These are phyloP conservation scores for Didymella pinodella DNA, from an alignment of 2,329 filamentous ascomycete species.

Conservation along the genomic window DNA sequence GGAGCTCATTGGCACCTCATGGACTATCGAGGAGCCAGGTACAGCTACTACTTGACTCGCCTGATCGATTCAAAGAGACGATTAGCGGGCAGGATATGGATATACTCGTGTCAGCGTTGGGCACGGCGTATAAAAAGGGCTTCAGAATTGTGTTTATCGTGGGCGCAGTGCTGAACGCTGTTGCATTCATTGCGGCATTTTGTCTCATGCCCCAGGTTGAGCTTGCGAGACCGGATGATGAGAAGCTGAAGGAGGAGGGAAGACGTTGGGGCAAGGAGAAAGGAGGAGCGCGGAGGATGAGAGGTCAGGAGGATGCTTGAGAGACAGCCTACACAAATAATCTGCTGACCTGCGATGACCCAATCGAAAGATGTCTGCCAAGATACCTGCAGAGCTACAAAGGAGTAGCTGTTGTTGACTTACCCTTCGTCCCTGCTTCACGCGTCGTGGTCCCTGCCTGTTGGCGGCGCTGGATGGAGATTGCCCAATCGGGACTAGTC, in stretches of 20 bases:
- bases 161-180: conserved; percentile 26
- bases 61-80: conserved; percentile 18
- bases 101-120: conserved; percentile 16
- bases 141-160: conserved; percentile 32
- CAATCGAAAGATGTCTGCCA: background rate
- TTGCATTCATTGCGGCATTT: conserved; percentile 29
- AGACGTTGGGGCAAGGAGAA: conserved; percentile 16
- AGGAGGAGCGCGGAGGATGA: background rate
- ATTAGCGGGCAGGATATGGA: conserved; percentile 21
- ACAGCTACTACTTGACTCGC: conserved; percentile 27
- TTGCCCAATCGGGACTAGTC: no score
- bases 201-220: conserved; percentile 32
- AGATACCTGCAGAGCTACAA: background rate
- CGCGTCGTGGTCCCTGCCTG: no score
- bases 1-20: conserved; percentile 18
- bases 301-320: background rate
- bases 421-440: no score
- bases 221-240: conserved; percentile 28
- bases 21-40: conserved; percentile 23
- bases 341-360: background rate
- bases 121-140: conserved; percentile 25
- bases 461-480: no score
- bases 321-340: background rate
- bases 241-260: conserved; percentile 32
- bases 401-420: background rate